phyloP scores from a whole-genome alignment of 805 yeast genomes.

The Wickerhamomyces sydowiorum region DNA sequence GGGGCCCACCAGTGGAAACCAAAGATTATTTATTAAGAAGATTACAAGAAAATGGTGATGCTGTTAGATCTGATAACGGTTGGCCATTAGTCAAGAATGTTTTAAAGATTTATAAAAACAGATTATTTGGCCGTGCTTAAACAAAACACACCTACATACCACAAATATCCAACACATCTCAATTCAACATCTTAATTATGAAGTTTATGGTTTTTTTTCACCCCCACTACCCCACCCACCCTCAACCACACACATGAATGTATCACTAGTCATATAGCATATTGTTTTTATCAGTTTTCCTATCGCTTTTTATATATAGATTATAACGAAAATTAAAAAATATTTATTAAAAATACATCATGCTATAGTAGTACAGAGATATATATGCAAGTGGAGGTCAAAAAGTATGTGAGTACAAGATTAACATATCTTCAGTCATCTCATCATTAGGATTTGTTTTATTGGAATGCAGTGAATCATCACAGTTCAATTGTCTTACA shows the following conservation, averaged over 20 bases:
- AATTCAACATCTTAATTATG: too few species aligned
- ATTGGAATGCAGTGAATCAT: background rate
- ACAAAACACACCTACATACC: too few species aligned
- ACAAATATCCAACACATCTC: too few species aligned
- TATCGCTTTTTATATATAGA: too few species aligned
- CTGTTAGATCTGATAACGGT: conserved; percentile 82
- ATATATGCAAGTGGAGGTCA: background rate
- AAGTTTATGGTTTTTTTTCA: too few species aligned
- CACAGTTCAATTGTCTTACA: background rate
- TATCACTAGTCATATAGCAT: too few species aligned
- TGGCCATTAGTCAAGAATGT: conserved; percentile 62
- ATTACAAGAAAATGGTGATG: conserved; percentile 94
- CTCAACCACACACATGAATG: too few species aligned
- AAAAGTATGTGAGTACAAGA: background rate
- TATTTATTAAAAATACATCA: too few species aligned
- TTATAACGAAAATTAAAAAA: too few species aligned
- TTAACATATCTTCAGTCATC: background rate
- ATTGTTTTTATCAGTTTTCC: too few species aligned
- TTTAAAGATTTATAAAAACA: conserved; percentile 27
- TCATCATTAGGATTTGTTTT: background rate
- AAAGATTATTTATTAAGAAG: conserved; percentile 85
- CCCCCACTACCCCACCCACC: too few species aligned
- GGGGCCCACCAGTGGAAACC: conserved; percentile 96
- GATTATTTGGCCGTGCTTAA: conserved; percentile 19
- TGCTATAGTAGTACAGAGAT: too few species aligned